Evolutionary conservation across 2,329 filamentous ascomycete genomes (phyloP).

Genomic region (Penicillium sclerotigenum): DNA sequence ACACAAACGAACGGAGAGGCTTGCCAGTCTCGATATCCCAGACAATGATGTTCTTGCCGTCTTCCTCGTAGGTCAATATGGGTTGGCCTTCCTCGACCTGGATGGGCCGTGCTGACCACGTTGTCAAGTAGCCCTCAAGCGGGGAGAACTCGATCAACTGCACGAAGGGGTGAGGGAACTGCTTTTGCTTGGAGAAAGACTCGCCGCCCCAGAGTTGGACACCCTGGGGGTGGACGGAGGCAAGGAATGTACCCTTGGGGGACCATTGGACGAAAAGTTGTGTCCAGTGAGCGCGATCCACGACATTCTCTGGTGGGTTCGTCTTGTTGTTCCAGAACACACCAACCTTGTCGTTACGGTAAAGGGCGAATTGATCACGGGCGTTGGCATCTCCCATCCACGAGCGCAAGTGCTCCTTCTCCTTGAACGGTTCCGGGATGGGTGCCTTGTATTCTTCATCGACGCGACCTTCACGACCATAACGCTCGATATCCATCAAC

Average conservation of each 20-base stretch:
- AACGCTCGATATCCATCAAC: slow-evolving; percentile 95
- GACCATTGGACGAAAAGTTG: slow-evolving; percentile 99
- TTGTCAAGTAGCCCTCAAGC: slow-evolving; percentile 85
- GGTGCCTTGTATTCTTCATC: slow-evolving; percentile 87
- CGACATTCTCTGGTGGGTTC: slow-evolving; percentile 79
- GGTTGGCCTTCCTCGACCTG: slow-evolving; percentile 85
- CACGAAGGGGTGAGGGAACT: slow-evolving; percentile 92
- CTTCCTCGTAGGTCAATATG: slow-evolving; percentile 82
- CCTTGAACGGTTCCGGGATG: slow-evolving; percentile 75
- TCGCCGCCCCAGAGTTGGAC: slow-evolving; percentile 94
- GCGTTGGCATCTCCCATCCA: slow-evolving; percentile 87
- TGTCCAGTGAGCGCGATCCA: slow-evolving; percentile 94
- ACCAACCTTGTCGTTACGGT: slow-evolving; percentile 83
- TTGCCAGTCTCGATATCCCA: slow-evolving; percentile 92
- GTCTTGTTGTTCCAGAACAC: slow-evolving; percentile 99
- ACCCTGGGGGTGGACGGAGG: slow-evolving; percentile 92
- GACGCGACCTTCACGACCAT: slow-evolving; percentile 86
- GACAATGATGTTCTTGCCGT: slow-evolving; percentile 98
- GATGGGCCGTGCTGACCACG: slow-evolving; percentile 94
- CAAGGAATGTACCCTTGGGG: slow-evolving; percentile 86
- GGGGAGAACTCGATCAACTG: slow-evolving; percentile 97
- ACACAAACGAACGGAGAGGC: slow-evolving; percentile 88
- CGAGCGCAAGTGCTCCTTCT: slow-evolving; percentile 92
- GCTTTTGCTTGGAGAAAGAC: slow-evolving; percentile 84
- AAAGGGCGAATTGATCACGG: slow-evolving; percentile 94